Conservation (phyloP, 164 flowering plant species). For the Platanus orientalis region DNA sequence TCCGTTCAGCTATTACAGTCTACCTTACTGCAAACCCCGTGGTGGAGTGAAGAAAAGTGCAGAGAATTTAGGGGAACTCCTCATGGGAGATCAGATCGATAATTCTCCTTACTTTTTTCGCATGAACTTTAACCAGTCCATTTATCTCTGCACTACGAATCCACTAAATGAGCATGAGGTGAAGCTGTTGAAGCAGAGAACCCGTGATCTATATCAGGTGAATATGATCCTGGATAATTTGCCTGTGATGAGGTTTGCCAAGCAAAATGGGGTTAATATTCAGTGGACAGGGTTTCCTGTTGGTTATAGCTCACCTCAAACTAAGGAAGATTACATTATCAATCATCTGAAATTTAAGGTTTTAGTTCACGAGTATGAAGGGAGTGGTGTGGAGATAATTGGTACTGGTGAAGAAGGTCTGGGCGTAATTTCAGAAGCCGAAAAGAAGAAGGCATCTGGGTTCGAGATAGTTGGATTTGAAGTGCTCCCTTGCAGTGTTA, state of each 20-base stretch:
- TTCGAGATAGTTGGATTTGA: slow-evolving; percentile 18
- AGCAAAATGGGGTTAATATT: slow-evolving; percentile 14
- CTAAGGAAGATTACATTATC: slow-evolving; percentile 13
- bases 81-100: slow-evolving; percentile 22
- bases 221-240: slow-evolving; percentile 20
- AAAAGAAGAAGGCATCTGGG: no score
- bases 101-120: slow-evolving; percentile 17
- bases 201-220: slow-evolving; percentile 21
- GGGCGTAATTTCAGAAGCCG: no score
- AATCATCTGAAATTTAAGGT: slow-evolving; percentile 21
- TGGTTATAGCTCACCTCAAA: no score
- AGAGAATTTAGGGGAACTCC: slow-evolving; percentile 19
- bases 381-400: slow-evolving; percentile 11
- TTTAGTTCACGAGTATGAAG: slow-evolving; percentile 19
- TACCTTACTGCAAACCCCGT: slow-evolving; percentile 17
- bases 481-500: slow-evolving; percentile 19
- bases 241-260: slow-evolving; percentile 18
- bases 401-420: slow-evolving; percentile 19
- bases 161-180: slow-evolving; percentile 5
- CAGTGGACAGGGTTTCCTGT: slow-evolving; percentile 22
- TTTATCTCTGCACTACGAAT: slow-evolving; percentile 10
- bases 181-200: slow-evolving; percentile 15
- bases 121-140: slow-evolving; percentile 9
- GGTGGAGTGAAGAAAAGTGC: slow-evolving; percentile 21
- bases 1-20: slow-evolving; percentile 21